phyloP scores from a whole-genome alignment of 73 alveolate genomes.

The Paramecium sonneborni region DNA sequence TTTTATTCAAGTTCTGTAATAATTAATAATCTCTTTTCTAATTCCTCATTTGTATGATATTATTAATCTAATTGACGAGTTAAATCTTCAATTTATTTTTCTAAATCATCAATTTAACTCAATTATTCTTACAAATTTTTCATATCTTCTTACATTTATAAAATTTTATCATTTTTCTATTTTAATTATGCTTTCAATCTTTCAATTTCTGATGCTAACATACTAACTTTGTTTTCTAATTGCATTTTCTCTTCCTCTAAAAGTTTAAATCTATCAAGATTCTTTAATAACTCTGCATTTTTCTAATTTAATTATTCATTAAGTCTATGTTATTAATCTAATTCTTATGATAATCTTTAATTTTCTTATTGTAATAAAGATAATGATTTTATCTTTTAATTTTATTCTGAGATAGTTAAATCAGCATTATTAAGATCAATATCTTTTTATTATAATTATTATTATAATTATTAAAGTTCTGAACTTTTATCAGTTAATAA shows the following conservation, averaged over 20 bases:
- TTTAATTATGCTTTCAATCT: slow-evolving; percentile 11
- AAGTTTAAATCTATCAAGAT: background rate
- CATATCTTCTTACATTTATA: background rate
- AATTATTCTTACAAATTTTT: background rate
- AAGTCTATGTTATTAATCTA: background rate
- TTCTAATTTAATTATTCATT: background rate
- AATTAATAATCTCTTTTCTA: background rate
- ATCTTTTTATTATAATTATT: background rate
- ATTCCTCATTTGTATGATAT: background rate
- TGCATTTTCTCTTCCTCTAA: slow-evolving; percentile 14
- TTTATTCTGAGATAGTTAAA: background rate
- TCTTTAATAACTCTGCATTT: background rate
- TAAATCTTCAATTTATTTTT: background rate
- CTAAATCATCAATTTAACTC: background rate
- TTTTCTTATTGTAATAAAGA: background rate
- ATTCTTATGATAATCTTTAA: background rate
- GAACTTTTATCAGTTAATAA: background rate
- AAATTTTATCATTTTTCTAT: slow-evolving; percentile 16
- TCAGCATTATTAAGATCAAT: background rate
- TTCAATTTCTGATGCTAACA: slow-evolving; percentile 43
- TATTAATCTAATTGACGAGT: background rate
- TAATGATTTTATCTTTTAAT: background rate
- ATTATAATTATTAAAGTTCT: background rate
- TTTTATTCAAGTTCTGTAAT: background rate
- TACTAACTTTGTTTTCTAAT: slow-evolving; percentile 11